phyloP scores from a whole-genome alignment of 2,329 filamentous ascomycete species.

The Whalleya microplaca region DNA sequence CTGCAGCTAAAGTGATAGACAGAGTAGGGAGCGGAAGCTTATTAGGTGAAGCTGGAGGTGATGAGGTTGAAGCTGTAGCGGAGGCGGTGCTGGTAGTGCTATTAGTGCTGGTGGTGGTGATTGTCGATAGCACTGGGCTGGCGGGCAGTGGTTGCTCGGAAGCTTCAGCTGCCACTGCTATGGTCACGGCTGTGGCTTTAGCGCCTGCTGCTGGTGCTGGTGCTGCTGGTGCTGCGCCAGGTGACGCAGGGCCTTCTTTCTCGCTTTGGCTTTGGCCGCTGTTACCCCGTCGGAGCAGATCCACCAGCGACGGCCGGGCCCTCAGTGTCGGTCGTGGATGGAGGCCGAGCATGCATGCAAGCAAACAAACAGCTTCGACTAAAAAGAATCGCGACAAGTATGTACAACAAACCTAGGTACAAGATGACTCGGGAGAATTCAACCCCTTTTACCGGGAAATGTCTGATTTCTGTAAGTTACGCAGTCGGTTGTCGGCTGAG shows the following conservation, averaged over 20 bases:
- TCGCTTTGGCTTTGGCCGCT: slow-evolving; percentile 27
- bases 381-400: no score
- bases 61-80: slow-evolving; percentile 31
- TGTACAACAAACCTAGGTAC: no score
- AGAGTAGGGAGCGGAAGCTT: slow-evolving; percentile 33
- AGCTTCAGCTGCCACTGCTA: slow-evolving; percentile 25
- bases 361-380: no score
- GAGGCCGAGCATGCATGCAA: slow-evolving; percentile 50
- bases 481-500: neutral
- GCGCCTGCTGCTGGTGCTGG: slow-evolving; percentile 9
- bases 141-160: slow-evolving; percentile 34
- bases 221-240: slow-evolving; percentile 17
- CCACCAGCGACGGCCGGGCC: slow-evolving; percentile 58
- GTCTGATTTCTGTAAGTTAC: slow-evolving; percentile 1
- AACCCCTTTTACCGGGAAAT: no score
- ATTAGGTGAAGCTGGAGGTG: slow-evolving; percentile 39
- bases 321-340: slow-evolving; percentile 55
- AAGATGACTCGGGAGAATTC: no score
- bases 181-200: slow-evolving; percentile 21
- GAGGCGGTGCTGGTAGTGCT: slow-evolving; percentile 17
- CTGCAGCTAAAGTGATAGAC: slow-evolving; percentile 31
- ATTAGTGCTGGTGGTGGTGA: slow-evolving; percentile 4
- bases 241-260: slow-evolving; percentile 25
- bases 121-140: slow-evolving; percentile 34
- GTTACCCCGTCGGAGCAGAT: slow-evolving; percentile 46